These are phyloP conservation scores for Escallonia herrerae DNA, from an alignment of 129 eudicot genomes.

Conservation along the genomic window DNA sequence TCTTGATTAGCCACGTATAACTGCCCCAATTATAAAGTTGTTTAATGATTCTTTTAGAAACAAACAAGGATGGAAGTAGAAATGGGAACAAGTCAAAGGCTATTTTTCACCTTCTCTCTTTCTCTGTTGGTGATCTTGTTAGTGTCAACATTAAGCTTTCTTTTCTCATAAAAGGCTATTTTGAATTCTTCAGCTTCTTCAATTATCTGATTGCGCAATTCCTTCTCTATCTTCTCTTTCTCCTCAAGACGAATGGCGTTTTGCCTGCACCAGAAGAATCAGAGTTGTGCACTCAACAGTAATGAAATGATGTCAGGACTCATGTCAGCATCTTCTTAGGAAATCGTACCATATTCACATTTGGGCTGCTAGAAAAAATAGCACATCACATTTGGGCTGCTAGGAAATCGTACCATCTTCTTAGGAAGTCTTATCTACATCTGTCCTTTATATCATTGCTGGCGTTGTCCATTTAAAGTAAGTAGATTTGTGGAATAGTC, in stretches of 20 bases:
- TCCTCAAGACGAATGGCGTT: constrained; percentile 71
- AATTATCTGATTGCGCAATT: constrained; percentile 53
- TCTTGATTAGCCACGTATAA: constrained; percentile 57
- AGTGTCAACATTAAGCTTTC: constrained; percentile 53
- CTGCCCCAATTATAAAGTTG: constrained; percentile 23
- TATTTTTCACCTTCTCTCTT: constrained; percentile 58
- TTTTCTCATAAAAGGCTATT: constrained; percentile 63
- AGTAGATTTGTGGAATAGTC: no score
- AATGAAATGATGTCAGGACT: background rate
- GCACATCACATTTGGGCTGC: no score
- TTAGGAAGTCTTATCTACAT: no score
- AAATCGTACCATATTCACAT: background rate
- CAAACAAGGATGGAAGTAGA: background rate
- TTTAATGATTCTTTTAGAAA: background rate
- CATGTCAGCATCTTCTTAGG: background rate
- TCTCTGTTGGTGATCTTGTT: constrained; percentile 69
- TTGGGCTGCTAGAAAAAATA: background rate
- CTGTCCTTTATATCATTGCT: background rate
- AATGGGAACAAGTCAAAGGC: background rate
- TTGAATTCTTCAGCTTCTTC: constrained; percentile 69
- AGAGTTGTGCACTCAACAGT: background rate
- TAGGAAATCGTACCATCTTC: no score
- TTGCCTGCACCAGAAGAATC: constrained; percentile 31
- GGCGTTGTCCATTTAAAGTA: no score
- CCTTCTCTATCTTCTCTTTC: constrained; percentile 74